Percentiles rank a stretch among this genome's conserved stretches.
Conservation (phyloP, 2,329 filamentous ascomycete species). For the Penicillium nordicum region DNA sequence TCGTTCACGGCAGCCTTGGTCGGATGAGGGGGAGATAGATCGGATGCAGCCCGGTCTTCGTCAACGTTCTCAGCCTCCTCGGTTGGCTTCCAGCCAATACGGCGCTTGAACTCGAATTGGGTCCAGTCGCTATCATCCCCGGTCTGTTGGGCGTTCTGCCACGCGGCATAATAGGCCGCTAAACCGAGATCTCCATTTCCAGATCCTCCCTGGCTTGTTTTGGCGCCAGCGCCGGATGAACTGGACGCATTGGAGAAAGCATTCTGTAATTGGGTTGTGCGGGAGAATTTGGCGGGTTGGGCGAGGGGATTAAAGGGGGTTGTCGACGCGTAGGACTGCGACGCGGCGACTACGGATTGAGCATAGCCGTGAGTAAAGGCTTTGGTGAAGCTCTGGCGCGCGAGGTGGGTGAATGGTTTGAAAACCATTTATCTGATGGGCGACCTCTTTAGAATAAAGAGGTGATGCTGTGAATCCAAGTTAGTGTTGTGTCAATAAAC, state of each 20-base stretch:
- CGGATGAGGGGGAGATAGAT: slow-evolving; percentile 60
- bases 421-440: slow-evolving; percentile 81
- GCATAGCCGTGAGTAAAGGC: slow-evolving; percentile 97
- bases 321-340: slow-evolving; percentile 75
- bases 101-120: slow-evolving; percentile 83
- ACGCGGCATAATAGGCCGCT: slow-evolving; percentile 88
- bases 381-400: slow-evolving; percentile 96
- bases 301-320: slow-evolving; percentile 56
- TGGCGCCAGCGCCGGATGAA: slow-evolving; percentile 50
- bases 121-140: slow-evolving; percentile 79
- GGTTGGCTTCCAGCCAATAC: slow-evolving; percentile 78
- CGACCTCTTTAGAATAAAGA: slow-evolving; percentile 62
- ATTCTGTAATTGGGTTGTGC: slow-evolving; percentile 67
- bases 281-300: slow-evolving; percentile 51
- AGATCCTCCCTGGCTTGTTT: slow-evolving; percentile 57
- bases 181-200: slow-evolving; percentile 61
- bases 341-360: slow-evolving; percentile 93
- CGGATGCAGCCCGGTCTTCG: slow-evolving; percentile 24
- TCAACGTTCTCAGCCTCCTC: slow-evolving; percentile 37
- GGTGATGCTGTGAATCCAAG: slow-evolving; percentile 42
- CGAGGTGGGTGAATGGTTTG: slow-evolving; percentile 72
- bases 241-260: slow-evolving; percentile 63
- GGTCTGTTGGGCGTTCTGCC: slow-evolving; percentile 71
- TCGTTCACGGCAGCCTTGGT: slow-evolving; percentile 51
- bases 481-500: not conserved